These are phyloP conservation scores for Haplosporangium sp. DNA, from an alignment of 371 early-diverging fungal species.

Conservation along the genomic window DNA sequence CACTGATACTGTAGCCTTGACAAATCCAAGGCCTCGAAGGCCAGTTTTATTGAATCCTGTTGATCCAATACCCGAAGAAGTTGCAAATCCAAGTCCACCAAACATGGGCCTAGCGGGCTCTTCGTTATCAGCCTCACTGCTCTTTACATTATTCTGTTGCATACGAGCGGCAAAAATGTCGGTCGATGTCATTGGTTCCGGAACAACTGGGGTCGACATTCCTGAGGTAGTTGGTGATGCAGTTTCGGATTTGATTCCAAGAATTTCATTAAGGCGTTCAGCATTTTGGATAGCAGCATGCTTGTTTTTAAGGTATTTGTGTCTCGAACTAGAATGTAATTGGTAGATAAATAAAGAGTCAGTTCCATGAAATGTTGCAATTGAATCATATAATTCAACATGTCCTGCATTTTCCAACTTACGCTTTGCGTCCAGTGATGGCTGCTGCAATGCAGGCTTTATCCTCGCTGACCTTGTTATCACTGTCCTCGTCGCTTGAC, in stretches of 20 bases:
- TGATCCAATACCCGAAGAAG: constrained; percentile 40
- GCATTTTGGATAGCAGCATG: constrained; percentile 63
- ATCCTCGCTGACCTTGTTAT: constrained; percentile 30
- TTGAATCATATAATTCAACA: too few relatives aligned
- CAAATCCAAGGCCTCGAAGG: constrained; percentile 50
- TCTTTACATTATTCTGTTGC: constrained; percentile 24
- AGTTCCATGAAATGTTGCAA: background rate
- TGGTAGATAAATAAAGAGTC: background rate
- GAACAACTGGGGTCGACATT: constrained; percentile 45
- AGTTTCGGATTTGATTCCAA: constrained; percentile 62
- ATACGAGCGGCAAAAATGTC: constrained; percentile 50
- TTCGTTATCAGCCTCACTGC: constrained; percentile 10
- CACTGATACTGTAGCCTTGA: constrained; percentile 48
- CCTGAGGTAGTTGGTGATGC: constrained; percentile 56
- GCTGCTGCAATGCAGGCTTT: constrained; percentile 30
- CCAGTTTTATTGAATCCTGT: constrained; percentile 39
- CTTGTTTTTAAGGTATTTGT: constrained; percentile 80
- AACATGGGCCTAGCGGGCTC: constrained; percentile 51
- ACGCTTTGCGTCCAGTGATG: constrained; percentile 65
- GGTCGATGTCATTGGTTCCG: constrained; percentile 41
- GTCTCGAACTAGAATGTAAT: constrained; percentile 65
- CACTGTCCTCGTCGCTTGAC: constrained; percentile 50
- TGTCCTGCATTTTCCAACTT: constrained; percentile 36
- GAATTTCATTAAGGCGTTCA: constrained; percentile 66
- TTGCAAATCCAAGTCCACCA: constrained; percentile 57